phyloP scores from a whole-genome alignment of 768 basidiomycete genomes.

The Suillus hirtellus region DNA sequence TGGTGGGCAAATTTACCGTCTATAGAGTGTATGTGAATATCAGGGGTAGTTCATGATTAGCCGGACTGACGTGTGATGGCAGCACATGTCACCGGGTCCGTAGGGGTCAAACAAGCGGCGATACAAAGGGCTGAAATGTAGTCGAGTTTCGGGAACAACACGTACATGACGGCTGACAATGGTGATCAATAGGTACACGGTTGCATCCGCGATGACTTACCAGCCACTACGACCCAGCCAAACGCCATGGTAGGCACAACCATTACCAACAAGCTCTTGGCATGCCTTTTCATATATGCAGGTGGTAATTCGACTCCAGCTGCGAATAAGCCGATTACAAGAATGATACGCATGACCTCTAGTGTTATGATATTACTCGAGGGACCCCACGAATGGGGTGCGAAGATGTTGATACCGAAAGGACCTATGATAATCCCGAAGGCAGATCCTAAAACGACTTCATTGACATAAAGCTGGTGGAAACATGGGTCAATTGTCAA shows the following conservation, averaged over 20 bases:
- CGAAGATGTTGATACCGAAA: constrained; percentile 64
- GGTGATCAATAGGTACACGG: background rate
- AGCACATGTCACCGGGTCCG: constrained; percentile 92
- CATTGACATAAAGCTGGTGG: constrained; percentile 83
- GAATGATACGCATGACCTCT: constrained; percentile 84
- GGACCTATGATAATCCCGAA: constrained; percentile 68
- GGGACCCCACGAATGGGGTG: constrained; percentile 74
- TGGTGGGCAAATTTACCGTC: constrained; percentile 70
- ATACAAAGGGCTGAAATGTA: constrained; percentile 81
- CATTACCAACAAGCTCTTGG: constrained; percentile 65
- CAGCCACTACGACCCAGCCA: constrained; percentile 77
- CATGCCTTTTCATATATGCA: constrained; percentile 80
- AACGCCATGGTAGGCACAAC: constrained; percentile 84
- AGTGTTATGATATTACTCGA: constrained; percentile 65
- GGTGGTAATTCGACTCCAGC: constrained; percentile 92
- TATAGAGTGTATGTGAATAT: constrained; percentile 22
- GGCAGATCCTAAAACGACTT: constrained; percentile 87
- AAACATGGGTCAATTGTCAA: background rate
- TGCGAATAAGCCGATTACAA: constrained; percentile 90
- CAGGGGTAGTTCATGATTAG: background rate
- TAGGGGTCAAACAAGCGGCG: constrained; percentile 89
- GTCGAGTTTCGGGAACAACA: constrained; percentile 68
- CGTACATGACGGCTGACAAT: constrained; percentile 60
- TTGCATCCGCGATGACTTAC: constrained; percentile 36
- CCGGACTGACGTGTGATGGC: constrained; percentile 62